These are phyloP conservation scores for Taiozyma onychis DNA, from an alignment of 1,139 yeast species.

Conservation along the genomic window DNA sequence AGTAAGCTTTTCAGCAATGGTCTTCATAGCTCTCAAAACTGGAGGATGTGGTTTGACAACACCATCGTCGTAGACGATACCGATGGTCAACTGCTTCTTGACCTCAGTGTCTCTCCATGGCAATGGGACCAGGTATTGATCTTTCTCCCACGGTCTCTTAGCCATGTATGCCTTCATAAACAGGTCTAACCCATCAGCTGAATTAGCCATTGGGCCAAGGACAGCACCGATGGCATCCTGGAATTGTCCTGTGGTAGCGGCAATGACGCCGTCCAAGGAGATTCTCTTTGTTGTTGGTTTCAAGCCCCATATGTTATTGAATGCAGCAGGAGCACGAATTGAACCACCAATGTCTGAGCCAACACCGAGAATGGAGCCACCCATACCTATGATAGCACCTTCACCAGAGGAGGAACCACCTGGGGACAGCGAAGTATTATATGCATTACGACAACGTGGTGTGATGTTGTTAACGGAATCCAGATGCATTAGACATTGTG, in stretches of 20 bases:
- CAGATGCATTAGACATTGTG: conserved; percentile 52
- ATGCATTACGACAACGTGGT: conserved; percentile 50
- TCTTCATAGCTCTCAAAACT: conserved; percentile 40
- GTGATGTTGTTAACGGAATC: conserved; percentile 44
- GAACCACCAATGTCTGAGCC: conserved; percentile 83
- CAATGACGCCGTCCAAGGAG: conserved; percentile 44
- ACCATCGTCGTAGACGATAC: conserved; percentile 41
- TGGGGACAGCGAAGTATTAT: conserved; percentile 45
- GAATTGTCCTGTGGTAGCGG: conserved; percentile 36
- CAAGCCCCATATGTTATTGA: conserved; percentile 59
- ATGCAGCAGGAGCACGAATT: conserved; percentile 72
- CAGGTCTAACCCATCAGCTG: conserved; percentile 56
- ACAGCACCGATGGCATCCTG: conserved; percentile 39
- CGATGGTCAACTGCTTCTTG: conserved; percentile 40
- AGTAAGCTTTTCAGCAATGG: conserved; percentile 33
- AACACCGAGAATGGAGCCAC: conserved; percentile 61
- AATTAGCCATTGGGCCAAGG: conserved; percentile 57
- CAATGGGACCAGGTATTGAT: conserved; percentile 43
- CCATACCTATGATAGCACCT: conserved; percentile 61
- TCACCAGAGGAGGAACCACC: conserved; percentile 82
- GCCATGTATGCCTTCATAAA: conserved; percentile 57
- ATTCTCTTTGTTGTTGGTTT: conserved; percentile 65
- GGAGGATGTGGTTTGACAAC: conserved; percentile 55
- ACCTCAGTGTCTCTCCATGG: conserved; percentile 49
- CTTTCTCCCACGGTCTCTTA: conserved; percentile 52